Evolutionary conservation across 208 protist species (phyloP), one percentile per base, ranked within the genome.

Genomic region (Tritrichomonas musculus): DNA sequence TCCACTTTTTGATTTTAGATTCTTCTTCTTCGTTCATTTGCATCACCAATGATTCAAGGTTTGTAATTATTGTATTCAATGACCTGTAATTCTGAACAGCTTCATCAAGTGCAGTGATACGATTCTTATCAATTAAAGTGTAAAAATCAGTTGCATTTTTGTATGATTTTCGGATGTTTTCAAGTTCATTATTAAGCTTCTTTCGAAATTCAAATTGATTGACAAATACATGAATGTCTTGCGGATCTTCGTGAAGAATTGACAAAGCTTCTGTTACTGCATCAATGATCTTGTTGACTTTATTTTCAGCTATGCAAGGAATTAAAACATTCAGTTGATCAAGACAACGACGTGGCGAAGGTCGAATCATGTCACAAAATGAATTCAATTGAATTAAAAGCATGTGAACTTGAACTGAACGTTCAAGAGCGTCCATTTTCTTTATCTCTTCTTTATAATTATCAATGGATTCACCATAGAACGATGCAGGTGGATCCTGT

Each of bases 1-100:
- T 39, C 77, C 77, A 88, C 57, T 88, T 88, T n/a, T 88, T 53
- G 20, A 88, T 88, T 57, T 88, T 88, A 36, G 3, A 17, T 20
- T 88, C 77, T 88, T 88, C 77, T 57, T 88, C 77, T 39, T 88
- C 77, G 0, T 88, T 88, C 41, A 57, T 88, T 9, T 25, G 41
- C 33, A 88, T 88, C n/a, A 88, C 2, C 5, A 44, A 88, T 22
- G 41, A 20, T 88, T 88, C 77, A 3, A 88, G 30, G 14, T 57
- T 44, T 22, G 47, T 57, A 39, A 88, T 88, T 5, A 88, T 27
- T 22, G 25, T 53, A 27, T 27, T 36, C 57, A 88, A 88, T 27
- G 44, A 25, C 39, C 77, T 53, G 27, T 39, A 88, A 13, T 20
- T 14, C 20, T 33, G 27, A 17, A 44, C 47, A 20, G 41, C 27